Conservation (phyloP, 78 protist species). For the slime mould (Dictyostelium discoideum) region dicty_2.7 NC_007089.4:3970001-3970500, state of each 20-base stretch:
- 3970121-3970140: conserved; percentile 33
- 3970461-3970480: neutral
- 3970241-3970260: conserved; percentile 20
- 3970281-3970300: conserved; percentile 16
- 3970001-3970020: conserved; percentile 11
- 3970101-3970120: conserved; percentile 27
- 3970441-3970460: neutral
- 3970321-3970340: neutral
- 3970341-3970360: neutral
- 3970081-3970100: conserved; percentile 8
- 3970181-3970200: conserved; percentile 2
- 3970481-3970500: neutral
- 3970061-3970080: conserved; percentile 24
- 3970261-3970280: conserved; percentile 10
- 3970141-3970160: conserved; percentile 11
- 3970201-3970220: neutral
- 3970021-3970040: conserved; percentile 29
- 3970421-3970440: neutral
- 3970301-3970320: conserved; percentile 25
- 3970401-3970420: neutral
- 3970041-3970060: conserved; percentile 19
- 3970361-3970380: conserved; percentile 1
- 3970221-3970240: conserved; percentile 13
- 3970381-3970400: neutral
- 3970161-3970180: neutral